phyloP scores from a whole-genome alignment of 257 asterid genomes.

The Solanum paucissectum region DNA sequence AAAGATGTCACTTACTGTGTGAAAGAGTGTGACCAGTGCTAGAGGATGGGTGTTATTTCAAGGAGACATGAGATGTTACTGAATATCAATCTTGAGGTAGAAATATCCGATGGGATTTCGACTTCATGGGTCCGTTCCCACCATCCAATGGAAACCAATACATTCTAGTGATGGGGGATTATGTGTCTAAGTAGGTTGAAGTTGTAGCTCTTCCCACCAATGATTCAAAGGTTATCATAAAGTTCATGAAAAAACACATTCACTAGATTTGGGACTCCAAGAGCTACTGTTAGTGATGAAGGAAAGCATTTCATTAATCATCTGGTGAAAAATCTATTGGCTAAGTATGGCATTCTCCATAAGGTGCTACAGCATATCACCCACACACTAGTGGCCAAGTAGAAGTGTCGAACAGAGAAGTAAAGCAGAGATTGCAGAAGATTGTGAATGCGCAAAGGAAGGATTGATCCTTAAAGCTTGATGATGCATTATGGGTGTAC shows the following conservation, averaged over 20 bases:
- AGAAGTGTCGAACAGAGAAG: background rate
- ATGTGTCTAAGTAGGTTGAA: background rate
- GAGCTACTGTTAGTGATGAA: background rate
- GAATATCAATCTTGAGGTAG: background rate
- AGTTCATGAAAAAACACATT: background rate
- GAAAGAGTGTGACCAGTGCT: background rate
- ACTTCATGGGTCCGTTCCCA: background rate
- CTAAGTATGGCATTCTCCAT: no score
- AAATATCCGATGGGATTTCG: background rate
- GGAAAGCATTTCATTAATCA: background rate
- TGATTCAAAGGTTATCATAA: background rate
- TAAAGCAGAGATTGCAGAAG: background rate
- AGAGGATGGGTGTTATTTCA: background rate
- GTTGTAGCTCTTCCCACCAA: background rate
- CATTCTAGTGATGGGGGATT: background rate
- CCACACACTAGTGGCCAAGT: background rate
- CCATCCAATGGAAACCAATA: background rate
- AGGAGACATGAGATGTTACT: background rate
- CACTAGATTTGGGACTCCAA: background rate
- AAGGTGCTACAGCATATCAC: no score
- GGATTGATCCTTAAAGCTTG: background rate
- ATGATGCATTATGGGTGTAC: background rate
- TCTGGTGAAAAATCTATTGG: no score
- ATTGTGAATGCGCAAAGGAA: background rate
- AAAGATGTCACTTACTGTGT: background rate